These are phyloP conservation scores for Ceratocystiopsis sp. DNA, from an alignment of 2,329 filamentous ascomycete species.

Conservation along the genomic window DNA sequence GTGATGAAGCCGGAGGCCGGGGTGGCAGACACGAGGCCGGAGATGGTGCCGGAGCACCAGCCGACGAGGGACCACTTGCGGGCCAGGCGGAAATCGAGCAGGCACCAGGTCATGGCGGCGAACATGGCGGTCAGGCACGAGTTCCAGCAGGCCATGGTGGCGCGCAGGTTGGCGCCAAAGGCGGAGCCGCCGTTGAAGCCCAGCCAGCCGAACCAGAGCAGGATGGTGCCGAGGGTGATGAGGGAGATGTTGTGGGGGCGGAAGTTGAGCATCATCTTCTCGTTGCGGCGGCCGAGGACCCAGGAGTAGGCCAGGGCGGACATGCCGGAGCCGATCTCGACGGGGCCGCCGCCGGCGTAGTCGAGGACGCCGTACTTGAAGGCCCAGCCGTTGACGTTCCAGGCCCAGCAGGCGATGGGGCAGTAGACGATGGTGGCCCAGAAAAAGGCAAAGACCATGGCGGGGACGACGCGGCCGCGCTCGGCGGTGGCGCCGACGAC, in stretches of 20 bases:
- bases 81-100: constrained; percentile 88
- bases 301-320: constrained; percentile 89
- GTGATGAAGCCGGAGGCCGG: constrained; percentile 52
- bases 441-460: constrained; percentile 88
- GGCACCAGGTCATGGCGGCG: constrained; percentile 78
- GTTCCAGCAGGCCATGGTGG: constrained; percentile 97
- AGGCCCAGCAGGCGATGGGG: constrained; percentile 89
- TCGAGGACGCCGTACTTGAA: constrained; percentile 84
- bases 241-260: constrained; percentile 96
- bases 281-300: constrained; percentile 88
- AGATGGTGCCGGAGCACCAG: constrained; percentile 57
- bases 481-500: constrained; percentile 85
- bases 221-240: constrained; percentile 84
- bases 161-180: constrained; percentile 86
- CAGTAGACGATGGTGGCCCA: constrained; percentile 98
- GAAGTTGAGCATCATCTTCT: constrained; percentile 99
- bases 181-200: constrained; percentile 96
- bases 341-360: constrained; percentile 89
- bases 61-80: constrained; percentile 79
- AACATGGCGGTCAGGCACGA: constrained; percentile 87
- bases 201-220: constrained; percentile 98
- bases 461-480: constrained; percentile 78
- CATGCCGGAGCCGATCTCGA: constrained; percentile 90
- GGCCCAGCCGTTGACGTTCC: constrained; percentile 89
- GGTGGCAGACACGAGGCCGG: constrained; percentile 52